phyloP scores from a whole-genome alignment of 371 early-diverging fungal genomes.

The Rhizopus sp. region DNA sequence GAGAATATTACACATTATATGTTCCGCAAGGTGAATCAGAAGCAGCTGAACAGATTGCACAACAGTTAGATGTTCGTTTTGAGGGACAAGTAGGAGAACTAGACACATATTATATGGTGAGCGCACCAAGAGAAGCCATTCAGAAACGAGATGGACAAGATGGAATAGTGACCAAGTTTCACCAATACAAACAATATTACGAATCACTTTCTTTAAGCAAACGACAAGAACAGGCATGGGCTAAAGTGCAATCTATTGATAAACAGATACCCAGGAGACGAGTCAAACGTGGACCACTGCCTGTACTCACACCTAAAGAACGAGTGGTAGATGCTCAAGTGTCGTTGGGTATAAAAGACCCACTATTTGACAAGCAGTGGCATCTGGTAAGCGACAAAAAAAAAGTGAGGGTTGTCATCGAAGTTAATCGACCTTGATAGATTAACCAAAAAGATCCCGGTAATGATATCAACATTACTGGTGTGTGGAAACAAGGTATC shows the following conservation, averaged over 20 bases:
- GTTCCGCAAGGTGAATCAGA: constrained; percentile 26
- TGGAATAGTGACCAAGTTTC: constrained; percentile 13
- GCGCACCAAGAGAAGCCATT: constrained; percentile 23
- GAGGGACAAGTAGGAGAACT: constrained; percentile 75
- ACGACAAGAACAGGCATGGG: constrained; percentile 17
- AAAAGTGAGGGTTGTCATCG: neutral
- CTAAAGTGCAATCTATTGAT: constrained; percentile 27
- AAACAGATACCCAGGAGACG: constrained; percentile 36
- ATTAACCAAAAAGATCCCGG: constrained; percentile 67
- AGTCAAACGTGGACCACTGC: constrained; percentile 39
- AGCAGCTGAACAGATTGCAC: constrained; percentile 42
- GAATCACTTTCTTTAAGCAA: constrained; percentile 7
- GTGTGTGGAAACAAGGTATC: constrained; percentile 88
- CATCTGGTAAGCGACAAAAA: constrained; percentile 64
- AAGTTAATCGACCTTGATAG: constrained; percentile 34
- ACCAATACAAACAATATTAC: constrained; percentile 8
- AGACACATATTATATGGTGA: constrained; percentile 62
- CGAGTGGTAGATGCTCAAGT: constrained; percentile 19
- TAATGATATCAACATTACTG: constrained; percentile 92
- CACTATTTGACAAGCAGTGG: constrained; percentile 84
- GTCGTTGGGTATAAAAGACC: constrained; percentile 63
- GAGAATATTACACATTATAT: constrained; percentile 57
- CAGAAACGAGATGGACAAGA: constrained; percentile 24
- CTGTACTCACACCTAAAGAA: constrained; percentile 15
- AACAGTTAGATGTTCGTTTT: constrained; percentile 48